Conservation (phyloP, 306 rosid species). For the Heteromeles arbutifolia region DNA sequence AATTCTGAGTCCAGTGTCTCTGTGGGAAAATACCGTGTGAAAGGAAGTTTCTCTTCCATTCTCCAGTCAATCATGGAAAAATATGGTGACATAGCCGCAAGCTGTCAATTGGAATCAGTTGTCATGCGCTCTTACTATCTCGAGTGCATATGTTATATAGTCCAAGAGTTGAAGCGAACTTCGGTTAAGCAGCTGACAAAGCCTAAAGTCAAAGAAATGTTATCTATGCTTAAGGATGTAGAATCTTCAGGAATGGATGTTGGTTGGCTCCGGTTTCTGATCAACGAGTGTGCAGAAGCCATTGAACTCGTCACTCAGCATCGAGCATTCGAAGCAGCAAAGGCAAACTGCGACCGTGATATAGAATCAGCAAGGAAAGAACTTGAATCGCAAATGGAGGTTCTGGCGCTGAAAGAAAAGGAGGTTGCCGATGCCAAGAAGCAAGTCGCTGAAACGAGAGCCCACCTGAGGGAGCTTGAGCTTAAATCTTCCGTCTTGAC, state of each 20-base stretch:
- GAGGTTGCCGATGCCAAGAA: constrained; percentile 44
- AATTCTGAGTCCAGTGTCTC: constrained; percentile 52
- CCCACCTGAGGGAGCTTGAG: constrained; percentile 56
- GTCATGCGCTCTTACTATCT: constrained; percentile 74
- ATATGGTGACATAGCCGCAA: constrained; percentile 73
- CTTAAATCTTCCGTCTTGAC: constrained; percentile 39
- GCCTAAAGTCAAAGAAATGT: constrained; percentile 56
- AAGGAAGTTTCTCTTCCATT: constrained; percentile 54
- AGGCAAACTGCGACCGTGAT: constrained; percentile 39
- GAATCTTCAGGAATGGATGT: constrained; percentile 61
- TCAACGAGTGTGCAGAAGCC: constrained; percentile 41
- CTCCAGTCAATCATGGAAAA: constrained; percentile 52
- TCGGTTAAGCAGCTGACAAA: constrained; percentile 37
- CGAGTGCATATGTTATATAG: constrained; percentile 70
- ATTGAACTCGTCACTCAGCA: constrained; percentile 44
- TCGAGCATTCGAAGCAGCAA: constrained; percentile 31
- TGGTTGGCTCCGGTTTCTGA: constrained; percentile 50
- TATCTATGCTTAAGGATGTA: constrained; percentile 75
- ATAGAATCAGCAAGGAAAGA: constrained; percentile 43
- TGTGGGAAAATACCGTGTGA: constrained; percentile 63
- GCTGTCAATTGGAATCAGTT: constrained; percentile 62
- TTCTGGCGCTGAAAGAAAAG: constrained; percentile 52
- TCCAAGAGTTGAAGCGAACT: constrained; percentile 58
- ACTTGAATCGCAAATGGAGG: constrained; percentile 45
- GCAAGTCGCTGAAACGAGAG: constrained; percentile 40